Evolutionary conservation across 768 basidiomycete species (phyloP).

Genomic region (Xerocomellus amylosporus): DNA sequence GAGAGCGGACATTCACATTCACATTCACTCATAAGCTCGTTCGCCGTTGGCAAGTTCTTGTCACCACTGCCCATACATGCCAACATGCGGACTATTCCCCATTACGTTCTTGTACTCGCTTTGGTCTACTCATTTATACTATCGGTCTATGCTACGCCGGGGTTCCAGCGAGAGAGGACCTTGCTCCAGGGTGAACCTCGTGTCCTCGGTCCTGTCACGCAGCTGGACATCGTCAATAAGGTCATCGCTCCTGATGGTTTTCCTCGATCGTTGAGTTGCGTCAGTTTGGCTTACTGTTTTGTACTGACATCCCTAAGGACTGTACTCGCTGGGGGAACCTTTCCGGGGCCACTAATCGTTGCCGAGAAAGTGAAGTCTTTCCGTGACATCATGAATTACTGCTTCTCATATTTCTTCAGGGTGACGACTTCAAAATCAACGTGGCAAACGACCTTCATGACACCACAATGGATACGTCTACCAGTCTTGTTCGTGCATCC

Average conservation of each 20-base stretch:
- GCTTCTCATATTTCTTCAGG: constrained; percentile 23
- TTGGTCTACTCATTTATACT: not conserved
- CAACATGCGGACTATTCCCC: constrained; percentile 1
- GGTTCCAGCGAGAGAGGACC: not conserved
- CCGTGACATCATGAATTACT: not conserved
- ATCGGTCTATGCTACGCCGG: not conserved
- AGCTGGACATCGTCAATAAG: constrained; percentile 40
- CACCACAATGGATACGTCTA: constrained; percentile 46
- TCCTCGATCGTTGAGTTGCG: constrained; percentile 33
- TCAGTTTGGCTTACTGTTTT: not conserved
- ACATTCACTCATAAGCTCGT: not conserved
- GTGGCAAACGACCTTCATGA: constrained; percentile 47
- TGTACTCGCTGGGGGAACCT: constrained; percentile 40
- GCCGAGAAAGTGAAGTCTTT: constrained; percentile 33
- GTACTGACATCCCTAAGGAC: constrained; percentile 28
- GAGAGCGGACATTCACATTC: not conserved
- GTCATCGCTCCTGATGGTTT: constrained; percentile 50
- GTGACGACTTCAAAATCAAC: constrained; percentile 39
- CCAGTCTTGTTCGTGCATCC: constrained; percentile 44
- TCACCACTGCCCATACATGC: not conserved
- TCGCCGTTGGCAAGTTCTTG: not conserved
- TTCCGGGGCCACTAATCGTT: constrained; percentile 45
- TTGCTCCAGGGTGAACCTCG: not conserved
- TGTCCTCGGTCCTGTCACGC: constrained; percentile 23
- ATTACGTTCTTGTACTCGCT: not conserved